Conservation (phyloP, 148 eudicot genomes). For the Chenopodium berlandieri region DNA sequence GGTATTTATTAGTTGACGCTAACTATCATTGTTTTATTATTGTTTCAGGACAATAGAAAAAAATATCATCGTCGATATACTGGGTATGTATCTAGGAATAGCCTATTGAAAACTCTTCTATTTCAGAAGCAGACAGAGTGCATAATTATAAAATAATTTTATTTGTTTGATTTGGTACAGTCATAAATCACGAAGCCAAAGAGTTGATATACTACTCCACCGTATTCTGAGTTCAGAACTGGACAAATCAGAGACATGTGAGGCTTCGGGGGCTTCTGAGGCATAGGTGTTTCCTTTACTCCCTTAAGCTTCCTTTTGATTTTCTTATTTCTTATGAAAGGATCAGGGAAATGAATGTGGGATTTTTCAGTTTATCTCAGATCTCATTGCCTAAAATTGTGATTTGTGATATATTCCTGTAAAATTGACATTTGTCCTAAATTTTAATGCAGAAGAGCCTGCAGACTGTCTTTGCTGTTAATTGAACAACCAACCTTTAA, state of each 20-base stretch:
- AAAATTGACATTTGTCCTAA: not conserved
- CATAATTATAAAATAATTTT: not conserved
- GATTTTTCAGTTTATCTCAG: not conserved
- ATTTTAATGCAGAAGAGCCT: not conserved
- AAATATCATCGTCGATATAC: constrained; percentile 43
- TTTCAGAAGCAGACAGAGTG: constrained; percentile 2
- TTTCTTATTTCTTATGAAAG: not conserved
- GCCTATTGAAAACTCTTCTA: not conserved
- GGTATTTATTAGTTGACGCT: not conserved
- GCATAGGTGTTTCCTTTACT: constrained; percentile 22
- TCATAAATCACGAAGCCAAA: constrained; percentile 65
- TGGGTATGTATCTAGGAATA: constrained; percentile 40
- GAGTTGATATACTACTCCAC: constrained; percentile 81
- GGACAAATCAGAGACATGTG: constrained; percentile 32
- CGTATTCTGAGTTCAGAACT: constrained; percentile 80
- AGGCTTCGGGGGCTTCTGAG: not conserved
- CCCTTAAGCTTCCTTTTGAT: not conserved
- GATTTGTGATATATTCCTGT: not conserved
- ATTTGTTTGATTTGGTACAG: constrained; percentile 36
- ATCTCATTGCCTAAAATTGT: not conserved
- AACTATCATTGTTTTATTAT: not conserved
- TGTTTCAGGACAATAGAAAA: constrained; percentile 41
- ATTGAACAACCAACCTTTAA: not conserved
- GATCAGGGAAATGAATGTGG: not conserved
- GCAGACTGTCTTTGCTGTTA: not conserved